Evolutionary conservation across 306 rosid species (phyloP), one percentile per base, ranked within the genome.

Genomic region (Ormosia emarginata): DNA sequence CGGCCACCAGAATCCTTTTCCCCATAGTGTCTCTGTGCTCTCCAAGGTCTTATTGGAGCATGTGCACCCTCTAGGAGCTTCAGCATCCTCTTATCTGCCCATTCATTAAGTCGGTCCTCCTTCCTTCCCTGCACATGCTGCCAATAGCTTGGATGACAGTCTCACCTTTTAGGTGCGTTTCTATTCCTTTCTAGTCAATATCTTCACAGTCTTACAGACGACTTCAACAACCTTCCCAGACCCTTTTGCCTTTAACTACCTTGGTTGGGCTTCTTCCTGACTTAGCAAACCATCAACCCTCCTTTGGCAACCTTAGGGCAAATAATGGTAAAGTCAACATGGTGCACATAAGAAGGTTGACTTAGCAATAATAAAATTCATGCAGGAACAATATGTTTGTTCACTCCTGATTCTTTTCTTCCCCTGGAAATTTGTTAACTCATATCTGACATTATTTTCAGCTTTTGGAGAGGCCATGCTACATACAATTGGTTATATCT

Each of bases 401-500:
- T 24, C 37, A 33, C 17, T 47, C 15, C 70, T 53, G 33, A 47
- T 34, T 49, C 55, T 83, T 41, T 61, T 67, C 77, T 74, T 43
- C 39, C 12, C 64, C 14, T 79, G 52, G 41, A 57, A 9, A 67
- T 71, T 75, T 34, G 3, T 64, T 57, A 47, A 85, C 61, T 77
- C 39, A 29, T 78, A 58, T 67, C 58, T 81, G 69, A 11, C 67
- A 79, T 72, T 53, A 39, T 58, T 67, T 76, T 84, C 87, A 92
- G 98, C 97, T 87, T 96, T 96, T 85, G 98, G 99, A 24, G 98
- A 93, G 90, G 97, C 98, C 78, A 96, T 93, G 99, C 90, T 96
- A 74, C 97, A 96, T 83, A 96, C 97, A 41, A 93, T 96, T 80
- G 99, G 99, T 77, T 96, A 96, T 75, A 92, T 93, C 73, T 96